phyloP scores from a whole-genome alignment of 805 yeast genomes.

The Pichia manshurica region DNA sequence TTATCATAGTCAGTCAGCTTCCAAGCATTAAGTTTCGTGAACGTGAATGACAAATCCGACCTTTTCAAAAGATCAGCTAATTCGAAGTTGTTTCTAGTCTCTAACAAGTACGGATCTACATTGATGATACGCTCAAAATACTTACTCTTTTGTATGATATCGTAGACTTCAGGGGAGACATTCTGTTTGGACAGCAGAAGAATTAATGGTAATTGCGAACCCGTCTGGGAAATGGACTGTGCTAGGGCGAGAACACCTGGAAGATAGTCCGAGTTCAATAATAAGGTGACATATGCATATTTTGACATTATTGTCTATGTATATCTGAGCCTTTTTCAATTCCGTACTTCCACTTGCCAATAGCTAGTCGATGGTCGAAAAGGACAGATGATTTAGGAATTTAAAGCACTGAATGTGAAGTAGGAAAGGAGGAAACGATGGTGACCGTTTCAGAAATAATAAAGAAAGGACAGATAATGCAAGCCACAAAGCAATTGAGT shows the following conservation, averaged over 20 bases:
- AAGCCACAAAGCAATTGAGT: too few relatives aligned
- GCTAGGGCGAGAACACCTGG: constrained; percentile 34
- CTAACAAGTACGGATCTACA: constrained; percentile 21
- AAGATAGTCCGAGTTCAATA: constrained; percentile 31
- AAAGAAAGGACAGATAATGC: too few relatives aligned
- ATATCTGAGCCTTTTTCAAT: neutral
- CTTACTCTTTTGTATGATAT: constrained; percentile 11
- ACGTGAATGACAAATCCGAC: constrained; percentile 32
- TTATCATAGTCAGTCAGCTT: constrained; percentile 35
- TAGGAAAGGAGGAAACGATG: too few relatives aligned
- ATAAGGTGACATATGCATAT: constrained; percentile 30
- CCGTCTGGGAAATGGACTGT: constrained; percentile 21
- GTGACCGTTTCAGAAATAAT: too few relatives aligned
- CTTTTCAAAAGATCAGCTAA: constrained; percentile 24
- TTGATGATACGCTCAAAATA: constrained; percentile 19
- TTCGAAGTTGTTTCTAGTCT: constrained; percentile 17
- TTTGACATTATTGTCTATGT: constrained; percentile 8
- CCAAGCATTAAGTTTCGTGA: constrained; percentile 57
- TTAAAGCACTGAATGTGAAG: too few relatives aligned
- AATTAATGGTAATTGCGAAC: constrained; percentile 20
- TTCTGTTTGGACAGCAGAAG: constrained; percentile 20
- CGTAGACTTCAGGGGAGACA: constrained; percentile 13
- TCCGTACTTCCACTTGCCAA: neutral
- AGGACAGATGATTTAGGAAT: too few relatives aligned
- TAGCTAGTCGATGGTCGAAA: neutral